Conservation (phyloP, 306 rosid species). For the Rubus idaeus region DNA sequence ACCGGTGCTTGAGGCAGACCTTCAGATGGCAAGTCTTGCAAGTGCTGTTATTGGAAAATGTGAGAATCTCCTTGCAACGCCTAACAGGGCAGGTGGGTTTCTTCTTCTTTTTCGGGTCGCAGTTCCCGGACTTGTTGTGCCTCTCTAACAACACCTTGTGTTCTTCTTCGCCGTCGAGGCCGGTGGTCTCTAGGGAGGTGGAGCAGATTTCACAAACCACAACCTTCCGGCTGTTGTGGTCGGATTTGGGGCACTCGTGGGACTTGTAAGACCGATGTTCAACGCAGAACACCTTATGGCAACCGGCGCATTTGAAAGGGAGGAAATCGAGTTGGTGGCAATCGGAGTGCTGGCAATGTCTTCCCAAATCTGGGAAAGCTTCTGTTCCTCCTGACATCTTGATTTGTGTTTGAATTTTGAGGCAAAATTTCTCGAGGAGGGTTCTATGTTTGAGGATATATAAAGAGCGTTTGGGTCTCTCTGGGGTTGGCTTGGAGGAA, state of each 20-base stretch:
- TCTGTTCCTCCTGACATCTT: slow-evolving; percentile 81
- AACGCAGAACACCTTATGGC: slow-evolving; percentile 68
- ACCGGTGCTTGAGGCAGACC: slow-evolving; percentile 84
- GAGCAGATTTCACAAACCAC: slow-evolving; percentile 74
- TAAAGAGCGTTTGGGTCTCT: background rate
- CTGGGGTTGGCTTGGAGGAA: slow-evolving; percentile 21
- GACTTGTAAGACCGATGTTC: slow-evolving; percentile 77
- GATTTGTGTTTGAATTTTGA: background rate
- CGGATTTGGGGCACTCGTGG: slow-evolving; percentile 68
- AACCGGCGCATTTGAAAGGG: slow-evolving; percentile 76
- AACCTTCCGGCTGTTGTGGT: slow-evolving; percentile 77
- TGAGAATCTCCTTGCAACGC: slow-evolving; percentile 70
- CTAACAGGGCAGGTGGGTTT: slow-evolving; percentile 67
- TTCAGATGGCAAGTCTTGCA: slow-evolving; percentile 72
- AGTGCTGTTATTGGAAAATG: slow-evolving; percentile 66
- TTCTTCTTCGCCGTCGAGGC: slow-evolving; percentile 28
- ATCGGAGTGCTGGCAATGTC: slow-evolving; percentile 65
- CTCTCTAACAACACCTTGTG: slow-evolving; percentile 49
- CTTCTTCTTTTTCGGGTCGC: slow-evolving; percentile 76
- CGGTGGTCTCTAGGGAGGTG: slow-evolving; percentile 68
- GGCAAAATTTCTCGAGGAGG: background rate
- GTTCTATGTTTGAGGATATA: background rate
- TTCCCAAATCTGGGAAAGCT: slow-evolving; percentile 91
- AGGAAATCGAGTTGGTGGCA: slow-evolving; percentile 89
- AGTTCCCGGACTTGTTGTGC: slow-evolving; percentile 58